Percentiles rank a stretch among this genome's conserved stretches.
phyloP scores from a whole-genome alignment of 176 grass and related monocot genomes.

The Oryza brachyantha region DNA sequence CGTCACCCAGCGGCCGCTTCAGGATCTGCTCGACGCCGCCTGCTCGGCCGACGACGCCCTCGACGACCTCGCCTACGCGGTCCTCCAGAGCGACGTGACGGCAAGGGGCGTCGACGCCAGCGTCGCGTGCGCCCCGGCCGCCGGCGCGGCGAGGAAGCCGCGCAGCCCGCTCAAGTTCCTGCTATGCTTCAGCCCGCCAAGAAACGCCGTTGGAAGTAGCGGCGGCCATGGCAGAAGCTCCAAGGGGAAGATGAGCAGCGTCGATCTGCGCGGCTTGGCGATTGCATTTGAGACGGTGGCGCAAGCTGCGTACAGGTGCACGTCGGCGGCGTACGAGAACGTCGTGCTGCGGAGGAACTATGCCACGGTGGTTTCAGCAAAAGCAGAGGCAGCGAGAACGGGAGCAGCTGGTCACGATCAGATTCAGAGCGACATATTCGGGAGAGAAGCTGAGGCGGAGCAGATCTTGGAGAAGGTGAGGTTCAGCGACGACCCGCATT shows the following conservation, averaged over 20 bases:
- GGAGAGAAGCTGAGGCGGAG: slow-evolving; percentile 37
- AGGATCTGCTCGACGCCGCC: slow-evolving; percentile 37
- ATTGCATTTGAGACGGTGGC: slow-evolving; percentile 28
- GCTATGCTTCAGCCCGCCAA: slow-evolving; percentile 42
- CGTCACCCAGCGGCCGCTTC: slow-evolving; percentile 12
- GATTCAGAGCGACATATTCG: background rate
- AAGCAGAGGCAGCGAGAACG: background rate
- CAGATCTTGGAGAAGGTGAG: slow-evolving; percentile 17
- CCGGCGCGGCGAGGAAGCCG: slow-evolving; percentile 1
- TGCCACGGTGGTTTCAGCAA: background rate
- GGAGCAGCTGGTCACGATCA: no score
- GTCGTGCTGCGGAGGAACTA: slow-evolving; percentile 24
- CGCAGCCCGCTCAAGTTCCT: slow-evolving; percentile 39
- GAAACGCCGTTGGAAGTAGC: background rate
- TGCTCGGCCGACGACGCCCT: slow-evolving; percentile 29
- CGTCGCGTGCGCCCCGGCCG: background rate
- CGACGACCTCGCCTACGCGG: slow-evolving; percentile 20
- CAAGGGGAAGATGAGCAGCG: background rate
- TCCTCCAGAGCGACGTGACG: background rate
- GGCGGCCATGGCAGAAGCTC: background rate
- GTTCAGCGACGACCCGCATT: slow-evolving; percentile 30
- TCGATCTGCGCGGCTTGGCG: background rate
- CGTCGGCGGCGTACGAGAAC: slow-evolving; percentile 28
- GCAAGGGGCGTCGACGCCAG: background rate
- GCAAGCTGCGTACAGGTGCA: slow-evolving; percentile 39